phyloP scores from a whole-genome alignment of 805 yeast species.

The Candida andamanensis region DNA sequence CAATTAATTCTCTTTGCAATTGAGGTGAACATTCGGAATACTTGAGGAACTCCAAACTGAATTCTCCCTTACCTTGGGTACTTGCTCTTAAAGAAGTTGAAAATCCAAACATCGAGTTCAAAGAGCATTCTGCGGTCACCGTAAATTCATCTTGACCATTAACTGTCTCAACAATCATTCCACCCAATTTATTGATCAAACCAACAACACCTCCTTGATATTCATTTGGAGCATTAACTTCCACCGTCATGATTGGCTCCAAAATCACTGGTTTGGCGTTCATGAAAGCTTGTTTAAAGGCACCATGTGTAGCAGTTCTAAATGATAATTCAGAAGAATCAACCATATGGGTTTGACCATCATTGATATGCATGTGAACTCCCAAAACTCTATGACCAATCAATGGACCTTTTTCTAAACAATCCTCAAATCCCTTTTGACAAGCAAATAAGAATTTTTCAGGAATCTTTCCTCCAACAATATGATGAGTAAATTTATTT shows the following conservation, averaged over 20 bases:
- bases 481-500: conserved; percentile 76
- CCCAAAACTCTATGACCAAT: conserved; percentile 93
- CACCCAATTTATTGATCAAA: conserved; percentile 84
- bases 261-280: conserved; percentile 80
- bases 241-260: conserved; percentile 95
- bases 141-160: conserved; percentile 93
- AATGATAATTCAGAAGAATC: conserved; percentile 96
- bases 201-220: conserved; percentile 94
- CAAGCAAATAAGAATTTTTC: conserved; percentile 93
- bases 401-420: conserved; percentile 92
- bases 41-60: conserved; percentile 88
- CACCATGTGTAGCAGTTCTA: conserved; percentile 86
- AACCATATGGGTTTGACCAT: conserved; percentile 96
- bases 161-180: conserved; percentile 90
- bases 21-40: conserved; percentile 90
- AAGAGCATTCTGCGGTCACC: conserved; percentile 90
- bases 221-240: conserved; percentile 91
- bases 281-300: conserved; percentile 87
- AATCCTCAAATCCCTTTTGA: conserved; percentile 92
- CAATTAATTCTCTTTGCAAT: conserved; percentile 84
- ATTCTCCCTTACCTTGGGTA: conserved; percentile 99
- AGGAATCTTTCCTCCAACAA: conserved; percentile 95
- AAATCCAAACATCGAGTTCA: conserved; percentile 93
- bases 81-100: conserved; percentile 93
- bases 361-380: conserved; percentile 87